These are phyloP conservation scores for Aspergillus viridinutans DNA, from an alignment of 2,329 filamentous ascomycete genomes.

Conservation along the genomic window DNA sequence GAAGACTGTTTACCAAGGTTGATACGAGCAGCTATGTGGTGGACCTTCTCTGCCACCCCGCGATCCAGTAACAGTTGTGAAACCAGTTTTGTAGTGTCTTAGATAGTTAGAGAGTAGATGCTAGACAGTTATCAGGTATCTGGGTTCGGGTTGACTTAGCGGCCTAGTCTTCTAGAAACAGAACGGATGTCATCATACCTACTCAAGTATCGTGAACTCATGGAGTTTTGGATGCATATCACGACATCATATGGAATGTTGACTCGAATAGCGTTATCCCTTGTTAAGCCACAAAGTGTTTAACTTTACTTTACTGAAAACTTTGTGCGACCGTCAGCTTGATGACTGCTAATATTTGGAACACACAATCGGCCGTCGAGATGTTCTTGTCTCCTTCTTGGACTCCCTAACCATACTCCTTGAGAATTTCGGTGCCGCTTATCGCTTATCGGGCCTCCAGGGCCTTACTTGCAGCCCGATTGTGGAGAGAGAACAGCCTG, in stretches of 20 bases:
- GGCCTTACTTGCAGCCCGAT: background rate
- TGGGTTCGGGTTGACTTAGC: no score
- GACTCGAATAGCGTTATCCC: background rate
- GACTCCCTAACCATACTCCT: background rate
- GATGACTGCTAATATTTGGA: background rate
- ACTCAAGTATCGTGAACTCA: background rate
- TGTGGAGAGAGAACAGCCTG: background rate
- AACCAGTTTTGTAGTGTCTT: no score
- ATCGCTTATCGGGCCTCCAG: background rate
- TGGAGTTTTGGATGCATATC: no score
- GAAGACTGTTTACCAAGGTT: conserved; percentile 11
- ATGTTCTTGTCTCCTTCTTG: background rate
- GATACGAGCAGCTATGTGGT: conserved; percentile 5
- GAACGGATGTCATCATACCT: background rate
- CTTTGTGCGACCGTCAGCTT: background rate
- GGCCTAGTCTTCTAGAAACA: background rate
- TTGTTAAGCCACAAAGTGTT: background rate
- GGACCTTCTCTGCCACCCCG: conserved; percentile 8
- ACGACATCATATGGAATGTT: background rate
- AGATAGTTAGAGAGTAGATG: no score
- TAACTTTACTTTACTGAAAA: background rate
- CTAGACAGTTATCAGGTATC: no score
- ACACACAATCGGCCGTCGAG: no score
- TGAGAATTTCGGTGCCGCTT: background rate
- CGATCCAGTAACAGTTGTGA: background rate